Conservation (phyloP, 2,329 filamentous ascomycete species). For the Colletotrichum sidae region DNA sequence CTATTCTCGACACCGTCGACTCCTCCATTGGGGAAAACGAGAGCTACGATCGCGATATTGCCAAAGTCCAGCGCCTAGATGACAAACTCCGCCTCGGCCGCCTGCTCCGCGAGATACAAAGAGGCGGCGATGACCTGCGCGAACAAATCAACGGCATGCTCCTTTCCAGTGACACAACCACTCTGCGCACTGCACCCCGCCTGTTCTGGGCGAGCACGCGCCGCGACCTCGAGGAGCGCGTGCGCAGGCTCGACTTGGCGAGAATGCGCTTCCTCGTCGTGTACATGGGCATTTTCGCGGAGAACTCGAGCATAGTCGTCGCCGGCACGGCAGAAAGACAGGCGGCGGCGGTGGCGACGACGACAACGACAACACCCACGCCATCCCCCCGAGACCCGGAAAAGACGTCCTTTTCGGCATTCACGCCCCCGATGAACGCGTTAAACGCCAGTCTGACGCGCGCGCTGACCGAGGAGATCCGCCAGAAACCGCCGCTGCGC, state of each 20-base stretch:
- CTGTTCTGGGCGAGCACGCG: constrained; percentile 70
- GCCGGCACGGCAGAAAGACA: no score
- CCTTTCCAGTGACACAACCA: constrained; percentile 47
- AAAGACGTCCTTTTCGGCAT: constrained; percentile 42
- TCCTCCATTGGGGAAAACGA: constrained; percentile 74
- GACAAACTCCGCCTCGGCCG: constrained; percentile 71
- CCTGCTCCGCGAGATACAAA: constrained; percentile 72
- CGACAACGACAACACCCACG: constrained; percentile 19
- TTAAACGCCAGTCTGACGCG: constrained; percentile 47
- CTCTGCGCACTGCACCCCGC: constrained; percentile 61
- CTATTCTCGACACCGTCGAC: constrained; percentile 70
- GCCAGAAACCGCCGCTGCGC: constrained; percentile 60
- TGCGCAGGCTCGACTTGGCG: constrained; percentile 69
- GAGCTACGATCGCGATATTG: constrained; percentile 70
- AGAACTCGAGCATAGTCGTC: constrained; percentile 44
- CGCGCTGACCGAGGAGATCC: constrained; percentile 57
- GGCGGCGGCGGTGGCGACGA: constrained; percentile 39
- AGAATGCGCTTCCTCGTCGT: constrained; percentile 74
- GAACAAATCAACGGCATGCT: constrained; percentile 68
- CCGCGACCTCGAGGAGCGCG: constrained; percentile 65
- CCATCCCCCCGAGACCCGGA: constrained; percentile 43
- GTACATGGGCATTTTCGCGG: constrained; percentile 70
- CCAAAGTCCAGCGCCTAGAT: constrained; percentile 67
- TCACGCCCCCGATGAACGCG: constrained; percentile 47
- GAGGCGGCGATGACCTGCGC: constrained; percentile 69